Conservation (phyloP, 306 rosid genomes). For the Benincasa hispida region DNA sequence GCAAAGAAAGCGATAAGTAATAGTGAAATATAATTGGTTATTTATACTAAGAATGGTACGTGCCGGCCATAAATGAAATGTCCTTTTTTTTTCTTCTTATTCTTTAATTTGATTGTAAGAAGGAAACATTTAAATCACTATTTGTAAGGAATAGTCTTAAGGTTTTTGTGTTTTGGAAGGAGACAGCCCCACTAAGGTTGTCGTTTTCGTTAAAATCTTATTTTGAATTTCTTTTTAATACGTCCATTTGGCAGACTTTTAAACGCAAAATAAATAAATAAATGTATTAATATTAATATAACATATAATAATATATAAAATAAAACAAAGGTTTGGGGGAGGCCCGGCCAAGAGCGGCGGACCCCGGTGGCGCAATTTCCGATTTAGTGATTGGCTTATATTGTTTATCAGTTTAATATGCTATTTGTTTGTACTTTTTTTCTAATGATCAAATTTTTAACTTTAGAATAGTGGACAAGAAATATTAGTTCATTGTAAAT, state of each 20-base stretch:
- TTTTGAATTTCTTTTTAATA: not conserved
- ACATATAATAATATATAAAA: no score
- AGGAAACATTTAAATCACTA: not conserved
- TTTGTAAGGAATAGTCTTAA: not conserved
- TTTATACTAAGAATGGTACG: not conserved
- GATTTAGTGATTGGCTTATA: not conserved
- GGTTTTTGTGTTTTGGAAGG: not conserved
- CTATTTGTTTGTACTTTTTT: no score
- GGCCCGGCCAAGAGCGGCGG: not conserved
- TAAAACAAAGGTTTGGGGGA: no score
- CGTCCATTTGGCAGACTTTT: not conserved
- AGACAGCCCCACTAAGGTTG: not conserved
- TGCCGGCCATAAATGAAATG: not conserved
- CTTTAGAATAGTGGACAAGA: no score
- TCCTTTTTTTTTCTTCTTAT: not conserved
- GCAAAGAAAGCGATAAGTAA: not conserved
- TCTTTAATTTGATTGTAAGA: not conserved
- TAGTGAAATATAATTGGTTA: not conserved
- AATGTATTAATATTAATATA: not conserved
- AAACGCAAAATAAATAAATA: no score
- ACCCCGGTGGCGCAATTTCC: not conserved
- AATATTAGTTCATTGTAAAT: no score
- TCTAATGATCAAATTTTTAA: no score
- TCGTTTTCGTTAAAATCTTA: not conserved
- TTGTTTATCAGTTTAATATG: not conserved